phyloP scores from a whole-genome alignment of 305 asterid genomes.

The Lippia alba region DNA sequence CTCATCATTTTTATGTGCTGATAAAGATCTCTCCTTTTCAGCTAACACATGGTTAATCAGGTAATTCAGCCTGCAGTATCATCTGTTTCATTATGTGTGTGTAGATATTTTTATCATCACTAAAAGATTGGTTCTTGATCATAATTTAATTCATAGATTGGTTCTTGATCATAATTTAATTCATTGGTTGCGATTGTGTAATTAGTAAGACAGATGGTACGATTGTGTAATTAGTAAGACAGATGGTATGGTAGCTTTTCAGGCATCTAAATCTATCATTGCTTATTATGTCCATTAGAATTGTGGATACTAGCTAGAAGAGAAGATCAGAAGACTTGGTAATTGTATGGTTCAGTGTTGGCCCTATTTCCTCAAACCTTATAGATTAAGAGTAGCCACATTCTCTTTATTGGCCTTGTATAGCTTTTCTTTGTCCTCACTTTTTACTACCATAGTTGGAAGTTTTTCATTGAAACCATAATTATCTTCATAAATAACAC shows the following conservation, averaged over 20 bases:
- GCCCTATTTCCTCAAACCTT: constrained; percentile 25
- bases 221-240: constrained; percentile 22
- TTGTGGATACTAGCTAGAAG: no score
- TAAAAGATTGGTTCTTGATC: constrained; percentile 17
- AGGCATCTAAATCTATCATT: constrained; percentile 15
- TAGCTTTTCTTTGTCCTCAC: no score
- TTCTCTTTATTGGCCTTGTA: no score
- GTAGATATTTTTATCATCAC: constrained; percentile 3
- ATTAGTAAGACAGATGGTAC: not conserved
- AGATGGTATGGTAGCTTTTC: not conserved
- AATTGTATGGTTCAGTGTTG: constrained; percentile 9
- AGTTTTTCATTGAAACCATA: not conserved
- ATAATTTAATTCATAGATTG: constrained; percentile 5
- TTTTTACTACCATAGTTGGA: not conserved
- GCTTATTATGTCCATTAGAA: constrained; percentile 1
- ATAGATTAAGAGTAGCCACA: constrained; percentile 3
- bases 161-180: constrained; percentile 11
- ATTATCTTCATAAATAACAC: not conserved
- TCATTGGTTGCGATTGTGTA: constrained; percentile 27
- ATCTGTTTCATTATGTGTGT: constrained; percentile 11
- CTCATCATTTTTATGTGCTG: constrained; percentile 40
- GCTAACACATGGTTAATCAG: constrained; percentile 49
- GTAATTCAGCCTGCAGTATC: constrained; percentile 41
- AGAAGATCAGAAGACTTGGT: no score
- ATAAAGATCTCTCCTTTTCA: constrained; percentile 37